These are phyloP conservation scores for Aspergillus quadricinctus DNA, from an alignment of 2,329 filamentous ascomycete species.

Conservation along the genomic window DNA sequence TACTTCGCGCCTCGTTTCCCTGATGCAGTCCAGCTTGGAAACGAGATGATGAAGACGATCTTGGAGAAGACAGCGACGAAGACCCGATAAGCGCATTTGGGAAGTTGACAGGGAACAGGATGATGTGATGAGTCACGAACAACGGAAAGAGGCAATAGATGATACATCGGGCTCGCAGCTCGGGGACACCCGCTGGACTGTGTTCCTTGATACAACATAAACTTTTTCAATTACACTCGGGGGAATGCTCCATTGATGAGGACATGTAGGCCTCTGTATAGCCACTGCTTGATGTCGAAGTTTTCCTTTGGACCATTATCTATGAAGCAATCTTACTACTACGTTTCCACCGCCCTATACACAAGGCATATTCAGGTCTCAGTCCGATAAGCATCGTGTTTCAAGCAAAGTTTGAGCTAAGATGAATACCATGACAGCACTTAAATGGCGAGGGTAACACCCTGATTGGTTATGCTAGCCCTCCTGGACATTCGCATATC, in stretches of 20 bases:
- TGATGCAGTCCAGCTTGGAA: slow-evolving; percentile 81
- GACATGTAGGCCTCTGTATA: background rate
- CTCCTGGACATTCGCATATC: too few species aligned
- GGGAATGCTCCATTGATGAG: background rate
- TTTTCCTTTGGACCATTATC: background rate
- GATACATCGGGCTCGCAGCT: background rate
- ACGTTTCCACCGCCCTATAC: background rate
- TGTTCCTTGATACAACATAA: background rate
- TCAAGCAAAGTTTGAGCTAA: background rate
- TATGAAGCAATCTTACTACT: background rate
- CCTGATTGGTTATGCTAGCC: too few species aligned
- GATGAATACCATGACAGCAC: background rate
- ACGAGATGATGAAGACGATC: slow-evolving; percentile 96
- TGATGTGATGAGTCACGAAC: background rate
- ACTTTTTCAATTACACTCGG: background rate
- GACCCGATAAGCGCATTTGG: slow-evolving; percentile 2
- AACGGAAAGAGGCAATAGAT: background rate
- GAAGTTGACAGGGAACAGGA: background rate
- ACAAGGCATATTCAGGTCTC: background rate
- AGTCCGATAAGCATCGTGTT: background rate
- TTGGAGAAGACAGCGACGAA: slow-evolving; percentile 63
- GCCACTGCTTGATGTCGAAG: background rate
- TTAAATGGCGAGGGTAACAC: background rate
- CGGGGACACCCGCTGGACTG: too few species aligned
- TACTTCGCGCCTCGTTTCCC: slow-evolving; percentile 91